Conservation (phyloP, 176 grass and related monocot genomes). For the Zea mays region DNA sequence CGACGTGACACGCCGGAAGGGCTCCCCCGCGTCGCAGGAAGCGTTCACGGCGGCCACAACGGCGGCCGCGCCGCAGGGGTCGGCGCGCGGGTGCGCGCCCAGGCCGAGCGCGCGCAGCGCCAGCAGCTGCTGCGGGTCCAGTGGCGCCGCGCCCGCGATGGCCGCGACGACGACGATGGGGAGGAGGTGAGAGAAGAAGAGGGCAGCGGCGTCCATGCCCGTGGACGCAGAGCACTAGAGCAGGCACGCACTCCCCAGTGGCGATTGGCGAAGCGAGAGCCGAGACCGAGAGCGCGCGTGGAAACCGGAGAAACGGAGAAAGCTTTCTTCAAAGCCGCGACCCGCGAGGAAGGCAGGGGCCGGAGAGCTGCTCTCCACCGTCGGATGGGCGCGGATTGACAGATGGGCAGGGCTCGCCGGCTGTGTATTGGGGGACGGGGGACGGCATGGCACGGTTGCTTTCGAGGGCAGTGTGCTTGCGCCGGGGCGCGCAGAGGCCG, state of each 20-base stretch:
- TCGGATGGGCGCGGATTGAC: constrained; percentile 31
- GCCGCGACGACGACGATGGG: neutral
- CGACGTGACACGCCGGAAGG: constrained; percentile 72
- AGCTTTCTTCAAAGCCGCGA: no score
- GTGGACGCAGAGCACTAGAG: constrained; percentile 25
- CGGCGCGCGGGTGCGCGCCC: neutral
- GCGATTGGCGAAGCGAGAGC: neutral
- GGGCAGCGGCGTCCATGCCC: constrained; percentile 8
- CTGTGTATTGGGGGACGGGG: neutral
- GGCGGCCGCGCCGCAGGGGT: constrained; percentile 52
- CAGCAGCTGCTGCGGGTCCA: constrained; percentile 74
- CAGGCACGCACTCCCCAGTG: neutral
- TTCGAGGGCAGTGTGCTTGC: constrained; percentile 27
- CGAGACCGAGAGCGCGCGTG: constrained; percentile 29
- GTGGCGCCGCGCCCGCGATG: constrained; percentile 22
- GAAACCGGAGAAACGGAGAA: neutral
- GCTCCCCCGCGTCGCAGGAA: constrained; percentile 61
- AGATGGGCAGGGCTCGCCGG: neutral
- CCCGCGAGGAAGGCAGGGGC: neutral
- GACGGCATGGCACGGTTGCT: constrained; percentile 27
- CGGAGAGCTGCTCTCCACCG: neutral
- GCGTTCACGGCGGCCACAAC: constrained; percentile 38
- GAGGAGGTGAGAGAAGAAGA: neutral
- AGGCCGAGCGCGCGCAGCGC: constrained; percentile 79
- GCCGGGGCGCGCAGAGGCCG: constrained; percentile 21